Evolutionary conservation across 176 grass and related monocot species (phyloP).

Genomic region (Oryza brachyantha): DNA sequence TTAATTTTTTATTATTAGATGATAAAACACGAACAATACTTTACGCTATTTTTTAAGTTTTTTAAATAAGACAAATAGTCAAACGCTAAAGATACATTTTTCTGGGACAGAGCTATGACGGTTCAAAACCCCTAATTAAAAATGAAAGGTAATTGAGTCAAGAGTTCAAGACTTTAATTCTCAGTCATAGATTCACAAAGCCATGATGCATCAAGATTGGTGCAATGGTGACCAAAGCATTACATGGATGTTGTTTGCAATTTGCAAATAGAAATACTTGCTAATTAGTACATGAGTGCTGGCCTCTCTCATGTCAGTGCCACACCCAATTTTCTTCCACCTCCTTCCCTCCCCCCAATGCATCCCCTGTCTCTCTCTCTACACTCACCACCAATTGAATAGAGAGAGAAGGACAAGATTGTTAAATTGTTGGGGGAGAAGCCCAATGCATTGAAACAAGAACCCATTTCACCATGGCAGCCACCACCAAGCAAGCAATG

Average conservation of each 20-base stretch:
- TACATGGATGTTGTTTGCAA: no score
- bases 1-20: no score
- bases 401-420: neutral
- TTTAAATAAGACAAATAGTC: no score
- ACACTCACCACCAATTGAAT: neutral
- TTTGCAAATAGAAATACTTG: neutral
- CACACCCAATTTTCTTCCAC: neutral
- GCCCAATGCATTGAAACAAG: slow-evolving; percentile 35
- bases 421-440: neutral
- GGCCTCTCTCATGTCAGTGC: no score
- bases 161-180: neutral
- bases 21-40: no score
- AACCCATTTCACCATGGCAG: slow-evolving; percentile 29
- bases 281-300: no score
- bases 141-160: no score
- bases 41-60: no score
- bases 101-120: no score
- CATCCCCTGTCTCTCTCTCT: neutral
- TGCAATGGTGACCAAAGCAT: neutral
- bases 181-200: neutral
- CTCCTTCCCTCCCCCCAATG: slow-evolving; percentile 45
- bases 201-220: neutral
- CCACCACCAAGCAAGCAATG: slow-evolving; percentile 5
- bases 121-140: no score
- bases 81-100: no score